Evolutionary conservation across 257 asterid species (phyloP), one percentile per base, ranked within the genome.

Genomic region (Phtheirospermum japonicum): DNA sequence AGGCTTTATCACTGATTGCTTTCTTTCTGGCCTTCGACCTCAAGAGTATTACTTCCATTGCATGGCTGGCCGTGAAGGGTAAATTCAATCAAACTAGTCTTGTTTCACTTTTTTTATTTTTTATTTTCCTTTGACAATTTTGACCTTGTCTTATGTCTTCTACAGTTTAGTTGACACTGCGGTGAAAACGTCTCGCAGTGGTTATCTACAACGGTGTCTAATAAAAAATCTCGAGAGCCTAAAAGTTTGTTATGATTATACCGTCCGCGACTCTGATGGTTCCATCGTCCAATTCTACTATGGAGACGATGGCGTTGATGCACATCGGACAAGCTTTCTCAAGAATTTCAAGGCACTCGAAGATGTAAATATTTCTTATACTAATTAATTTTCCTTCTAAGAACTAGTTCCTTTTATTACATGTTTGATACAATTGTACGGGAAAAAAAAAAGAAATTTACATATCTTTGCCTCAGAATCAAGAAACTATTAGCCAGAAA

Each of bases 11-110:
- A 91, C 87, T 37, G 96, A 88, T 76, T 88, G 98, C 19, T 91
- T 91, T 75, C 96, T 91, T 67, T 71, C 89, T 42, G 98, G 98
- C 43, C 96, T 91, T 62, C 94, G 96, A 63, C 96, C 96, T 58
- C 96, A 88, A 65, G 98, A 91, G 68, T 91, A 91, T 70, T 91
- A 91, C 69, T 91, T 91, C 74, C 98, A 91, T 72, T 91, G 98
- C 87, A 91, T 91, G 98, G 98, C 98, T 73, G 98, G 98, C 62
- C 95, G 98, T 23, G 98, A 91, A 77, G 98, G 98, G 98, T 91
- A 88, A 77, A 64, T 26, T 75, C 50, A 39, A 39, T 33, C 37
- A 4, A 4, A 33, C 37, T 33, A 3, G 37, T 7, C 37, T 7
- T 3, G 5, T 33, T 33, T 33, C 5, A 3, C 7, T 33, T 33